Evolutionary conservation across 2,329 filamentous ascomycete genomes (phyloP).

Genomic region (Graphilbum fragrans): DNA sequence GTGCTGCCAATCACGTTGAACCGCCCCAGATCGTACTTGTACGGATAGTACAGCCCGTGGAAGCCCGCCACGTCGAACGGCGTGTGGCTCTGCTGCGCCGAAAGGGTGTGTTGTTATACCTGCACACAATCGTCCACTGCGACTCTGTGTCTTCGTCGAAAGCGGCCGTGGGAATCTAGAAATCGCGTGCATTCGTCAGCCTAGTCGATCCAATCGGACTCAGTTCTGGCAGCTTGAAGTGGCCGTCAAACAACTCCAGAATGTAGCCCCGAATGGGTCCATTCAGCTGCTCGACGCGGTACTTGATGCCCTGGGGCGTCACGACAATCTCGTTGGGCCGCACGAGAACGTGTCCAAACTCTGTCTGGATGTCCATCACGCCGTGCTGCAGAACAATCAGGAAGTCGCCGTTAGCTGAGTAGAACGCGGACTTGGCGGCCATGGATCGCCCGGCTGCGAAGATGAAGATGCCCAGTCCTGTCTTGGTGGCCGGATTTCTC

Average conservation of each 20-base stretch:
- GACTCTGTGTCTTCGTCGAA: constrained; percentile 46
- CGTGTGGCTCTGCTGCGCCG: constrained; percentile 47
- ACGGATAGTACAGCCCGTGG: constrained; percentile 70
- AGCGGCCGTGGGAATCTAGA: constrained; percentile 56
- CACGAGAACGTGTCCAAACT: constrained; percentile 60
- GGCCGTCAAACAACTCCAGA: constrained; percentile 59
- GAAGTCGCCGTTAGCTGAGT: constrained; percentile 71
- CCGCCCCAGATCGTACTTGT: constrained; percentile 67
- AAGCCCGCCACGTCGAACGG: constrained; percentile 70
- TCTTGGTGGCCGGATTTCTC: constrained; percentile 69
- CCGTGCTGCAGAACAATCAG: constrained; percentile 66
- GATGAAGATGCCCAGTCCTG: constrained; percentile 67
- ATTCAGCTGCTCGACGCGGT: constrained; percentile 53
- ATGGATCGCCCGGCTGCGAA: constrained; percentile 72
- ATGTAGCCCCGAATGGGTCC: constrained; percentile 53
- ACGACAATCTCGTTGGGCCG: constrained; percentile 66
- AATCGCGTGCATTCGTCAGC: constrained; percentile 62
- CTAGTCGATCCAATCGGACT: constrained; percentile 63
- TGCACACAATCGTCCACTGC: constrained; percentile 41
- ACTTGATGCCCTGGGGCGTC: constrained; percentile 61
- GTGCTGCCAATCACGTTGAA: constrained; percentile 65
- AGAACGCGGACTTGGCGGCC: constrained; percentile 60
- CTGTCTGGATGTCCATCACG: constrained; percentile 61
- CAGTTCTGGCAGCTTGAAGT: constrained; percentile 59
- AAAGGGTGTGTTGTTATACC: constrained; percentile 60